Conservation (phyloP, 2,329 filamentous ascomycete genomes). For the Sporothrix brasiliensis region DNA sequence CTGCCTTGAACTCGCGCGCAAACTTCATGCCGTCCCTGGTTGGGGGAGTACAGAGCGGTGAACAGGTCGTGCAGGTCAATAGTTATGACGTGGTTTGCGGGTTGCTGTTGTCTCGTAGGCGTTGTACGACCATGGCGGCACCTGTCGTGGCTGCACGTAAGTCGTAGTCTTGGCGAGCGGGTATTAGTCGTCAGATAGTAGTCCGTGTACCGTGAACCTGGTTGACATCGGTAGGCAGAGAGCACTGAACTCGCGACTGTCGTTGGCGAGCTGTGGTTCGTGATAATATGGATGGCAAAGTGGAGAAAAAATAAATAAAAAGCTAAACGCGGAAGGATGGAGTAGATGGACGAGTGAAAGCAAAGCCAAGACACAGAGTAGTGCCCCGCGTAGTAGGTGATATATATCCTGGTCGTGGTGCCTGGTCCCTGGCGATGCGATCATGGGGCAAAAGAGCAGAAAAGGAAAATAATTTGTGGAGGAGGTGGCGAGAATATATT, state of each 20-base stretch:
- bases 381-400: neutral
- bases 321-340: neutral
- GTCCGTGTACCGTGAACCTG: neutral
- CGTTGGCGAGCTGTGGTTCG: no score
- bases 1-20: constrained; percentile 73
- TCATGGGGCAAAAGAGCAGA: neutral
- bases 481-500: constrained; percentile 24
- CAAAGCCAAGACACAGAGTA: neutral
- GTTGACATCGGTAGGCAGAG: neutral
- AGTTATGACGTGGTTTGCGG: constrained; percentile 11
- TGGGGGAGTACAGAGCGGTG: neutral
- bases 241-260: no score
- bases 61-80: neutral
- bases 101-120: constrained; percentile 14
- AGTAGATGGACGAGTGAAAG: neutral
- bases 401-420: constrained; percentile 16
- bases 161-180: neutral
- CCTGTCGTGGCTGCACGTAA: neutral
- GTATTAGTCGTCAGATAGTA: neutral
- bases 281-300: neutral
- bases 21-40: constrained; percentile 71
- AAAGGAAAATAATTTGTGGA: neutral
- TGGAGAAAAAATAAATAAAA: neutral
- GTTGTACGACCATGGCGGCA: constrained; percentile 26
- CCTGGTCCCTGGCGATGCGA: constrained; percentile 22